Percentiles rank a stretch among this genome's conserved stretches.
Conservation (phyloP, 371 early-diverging fungal species). For the Mortierella sp. region DNA sequence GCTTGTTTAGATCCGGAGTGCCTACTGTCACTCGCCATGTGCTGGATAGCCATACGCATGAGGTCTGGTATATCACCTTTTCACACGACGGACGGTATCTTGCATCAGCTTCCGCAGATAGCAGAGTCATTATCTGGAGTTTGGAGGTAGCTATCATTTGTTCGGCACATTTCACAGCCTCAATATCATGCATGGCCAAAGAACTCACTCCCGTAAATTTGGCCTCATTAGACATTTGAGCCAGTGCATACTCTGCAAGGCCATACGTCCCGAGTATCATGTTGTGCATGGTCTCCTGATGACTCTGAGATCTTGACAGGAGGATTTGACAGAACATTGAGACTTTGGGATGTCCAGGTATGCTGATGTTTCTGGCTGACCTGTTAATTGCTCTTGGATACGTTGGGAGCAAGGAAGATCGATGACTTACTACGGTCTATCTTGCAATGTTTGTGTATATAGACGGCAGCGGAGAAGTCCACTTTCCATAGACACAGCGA, state of each 20-base stretch:
- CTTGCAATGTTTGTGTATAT: too few species aligned
- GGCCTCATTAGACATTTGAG: slow-evolving; percentile 56
- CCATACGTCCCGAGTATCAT: slow-evolving; percentile 75
- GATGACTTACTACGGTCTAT: too few species aligned
- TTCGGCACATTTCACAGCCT: too few species aligned
- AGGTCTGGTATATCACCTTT: slow-evolving; percentile 96
- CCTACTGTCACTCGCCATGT: slow-evolving; percentile 69
- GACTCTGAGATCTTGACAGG: slow-evolving; percentile 80
- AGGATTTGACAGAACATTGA: slow-evolving; percentile 80
- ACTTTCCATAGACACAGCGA: slow-evolving; percentile 41
- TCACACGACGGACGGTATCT: slow-evolving; percentile 87
- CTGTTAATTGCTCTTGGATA: neutral
- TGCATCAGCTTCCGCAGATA: slow-evolving; percentile 93
- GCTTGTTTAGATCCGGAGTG: slow-evolving; percentile 58
- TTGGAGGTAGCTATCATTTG: slow-evolving; percentile 72
- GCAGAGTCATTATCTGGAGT: slow-evolving; percentile 89
- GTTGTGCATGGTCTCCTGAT: slow-evolving; percentile 93
- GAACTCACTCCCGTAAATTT: too few species aligned
- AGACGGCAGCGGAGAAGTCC: slow-evolving; percentile 25
- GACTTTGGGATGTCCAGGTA: slow-evolving; percentile 88
- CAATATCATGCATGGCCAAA: too few species aligned
- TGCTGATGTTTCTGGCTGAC: neutral
- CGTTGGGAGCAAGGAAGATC: neutral
- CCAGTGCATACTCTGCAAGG: slow-evolving; percentile 64
- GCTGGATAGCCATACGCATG: slow-evolving; percentile 86